phyloP scores from a whole-genome alignment of 257 asterid species.

The Solanum tarijense region DNA sequence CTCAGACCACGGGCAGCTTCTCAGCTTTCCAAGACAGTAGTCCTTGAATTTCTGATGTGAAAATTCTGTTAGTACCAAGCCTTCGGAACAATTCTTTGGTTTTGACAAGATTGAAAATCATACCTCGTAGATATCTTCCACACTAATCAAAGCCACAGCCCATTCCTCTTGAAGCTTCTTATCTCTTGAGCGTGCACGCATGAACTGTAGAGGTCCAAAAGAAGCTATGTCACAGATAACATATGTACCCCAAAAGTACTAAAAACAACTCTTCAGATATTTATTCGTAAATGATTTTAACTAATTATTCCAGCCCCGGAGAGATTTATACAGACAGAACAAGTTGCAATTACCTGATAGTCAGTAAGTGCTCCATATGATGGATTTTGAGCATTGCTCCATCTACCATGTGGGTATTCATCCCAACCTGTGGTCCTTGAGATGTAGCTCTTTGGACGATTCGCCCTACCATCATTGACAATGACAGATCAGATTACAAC shows the following conservation, averaged over 20 bases:
- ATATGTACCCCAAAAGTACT: too few species aligned
- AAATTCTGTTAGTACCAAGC: background rate
- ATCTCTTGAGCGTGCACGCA: slow-evolving; percentile 75
- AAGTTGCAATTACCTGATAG: slow-evolving; percentile 49
- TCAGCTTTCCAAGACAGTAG: slow-evolving; percentile 75
- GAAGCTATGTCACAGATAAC: background rate
- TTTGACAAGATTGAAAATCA: background rate
- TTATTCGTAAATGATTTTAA: background rate
- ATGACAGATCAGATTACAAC: background rate
- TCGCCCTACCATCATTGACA: slow-evolving; percentile 54
- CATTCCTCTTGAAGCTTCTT: slow-evolving; percentile 89
- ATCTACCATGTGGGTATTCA: slow-evolving; percentile 86
- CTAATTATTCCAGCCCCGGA: background rate
- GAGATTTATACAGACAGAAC: background rate
- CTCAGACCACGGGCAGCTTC: slow-evolving; percentile 88
- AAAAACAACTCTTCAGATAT: background rate
- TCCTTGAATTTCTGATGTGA: slow-evolving; percentile 49
- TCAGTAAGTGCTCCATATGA: slow-evolving; percentile 91
- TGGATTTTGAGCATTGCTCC: slow-evolving; percentile 91
- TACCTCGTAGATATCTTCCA: slow-evolving; percentile 81
- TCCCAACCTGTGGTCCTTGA: slow-evolving; percentile 93
- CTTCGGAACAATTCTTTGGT: background rate
- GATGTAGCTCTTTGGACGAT: slow-evolving; percentile 98
- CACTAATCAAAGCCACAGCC: slow-evolving; percentile 57
- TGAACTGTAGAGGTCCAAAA: slow-evolving; percentile 46